Percentiles rank a stretch among this genome's conserved stretches.
phyloP scores from a whole-genome alignment of 768 basidiomycete species.

The Leccinum truebloodii region DNA sequence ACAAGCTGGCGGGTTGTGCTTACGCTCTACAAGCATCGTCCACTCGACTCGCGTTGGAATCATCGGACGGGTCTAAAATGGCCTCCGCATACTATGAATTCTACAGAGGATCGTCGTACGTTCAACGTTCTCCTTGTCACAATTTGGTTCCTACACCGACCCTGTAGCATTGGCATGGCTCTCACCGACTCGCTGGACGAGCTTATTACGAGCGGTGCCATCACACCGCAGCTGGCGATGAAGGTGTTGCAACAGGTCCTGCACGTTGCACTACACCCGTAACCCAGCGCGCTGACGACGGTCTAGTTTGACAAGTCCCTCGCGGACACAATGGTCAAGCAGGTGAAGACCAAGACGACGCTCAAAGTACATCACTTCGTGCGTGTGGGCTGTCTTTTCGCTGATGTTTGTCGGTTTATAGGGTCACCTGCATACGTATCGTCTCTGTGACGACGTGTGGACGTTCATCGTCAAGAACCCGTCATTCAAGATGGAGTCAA shows the following conservation, averaged over 20 bases:
- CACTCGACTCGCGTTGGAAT: conserved; percentile 7
- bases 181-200: conserved; percentile 98
- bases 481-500: conserved; percentile 93
- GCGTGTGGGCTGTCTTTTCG: not conserved
- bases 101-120: conserved; percentile 89
- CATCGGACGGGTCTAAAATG: conserved; percentile 43
- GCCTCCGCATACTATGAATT: conserved; percentile 90
- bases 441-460: conserved; percentile 96
- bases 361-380: conserved; percentile 65
- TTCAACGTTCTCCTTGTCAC: conserved; percentile 19
- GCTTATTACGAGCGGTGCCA: conserved; percentile 93
- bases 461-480: conserved; percentile 96
- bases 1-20: conserved; percentile 2
- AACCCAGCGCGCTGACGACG: conserved; percentile 15
- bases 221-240: conserved; percentile 98
- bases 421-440: conserved; percentile 92
- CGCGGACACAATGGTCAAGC: conserved; percentile 89
- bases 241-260: conserved; percentile 94
- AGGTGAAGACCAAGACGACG: conserved; percentile 92
- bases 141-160: not conserved
- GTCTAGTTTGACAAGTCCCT: conserved; percentile 93
- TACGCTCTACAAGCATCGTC: conserved; percentile 9
- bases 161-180: conserved; percentile 88
- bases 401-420: conserved; percentile 29
- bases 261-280: conserved; percentile 14